A percentile compares a stretch with the other conserved stretches of the same genome.
Evolutionary conservation across 169 alveolate species (phyloP).

Genomic region (Plasmodium knowlesi): DNA sequence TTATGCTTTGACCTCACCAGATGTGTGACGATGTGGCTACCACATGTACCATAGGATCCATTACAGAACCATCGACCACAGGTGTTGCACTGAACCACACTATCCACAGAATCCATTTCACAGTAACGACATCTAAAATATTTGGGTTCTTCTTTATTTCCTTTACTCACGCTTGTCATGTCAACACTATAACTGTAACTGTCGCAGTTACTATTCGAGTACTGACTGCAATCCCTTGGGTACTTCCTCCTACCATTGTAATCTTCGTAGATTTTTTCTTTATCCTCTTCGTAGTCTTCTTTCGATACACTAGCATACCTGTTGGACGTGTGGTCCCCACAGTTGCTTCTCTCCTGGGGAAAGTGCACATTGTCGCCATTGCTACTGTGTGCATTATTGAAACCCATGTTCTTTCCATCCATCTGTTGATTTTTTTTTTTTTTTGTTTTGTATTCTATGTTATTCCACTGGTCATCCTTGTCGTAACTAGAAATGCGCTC

Average conservation of each 20-base stretch:
- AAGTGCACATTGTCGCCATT: background rate
- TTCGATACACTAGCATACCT: background rate
- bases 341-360: background rate
- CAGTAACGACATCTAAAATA: conserved; percentile 74
- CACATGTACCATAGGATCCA: conserved; percentile 78
- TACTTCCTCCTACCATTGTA: background rate
- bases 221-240: background rate
- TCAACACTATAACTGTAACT: background rate
- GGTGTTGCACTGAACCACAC: conserved; percentile 83
- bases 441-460: background rate
- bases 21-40: conserved; percentile 87
- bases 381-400: background rate
- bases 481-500: background rate
- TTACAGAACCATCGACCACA: conserved; percentile 89
- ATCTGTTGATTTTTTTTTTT: background rate
- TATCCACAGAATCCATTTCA: conserved; percentile 73
- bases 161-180: background rate
- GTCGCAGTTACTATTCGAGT: background rate
- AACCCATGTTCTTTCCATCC: background rate
- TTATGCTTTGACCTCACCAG: conserved; percentile 87
- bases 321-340: background rate
- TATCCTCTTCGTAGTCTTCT: background rate
- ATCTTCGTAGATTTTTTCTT: background rate
- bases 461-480: background rate
- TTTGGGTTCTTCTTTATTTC: conserved; percentile 24